Evolutionary conservation across 2,329 filamentous ascomycete species (phyloP), one percentile per base, ranked within the genome.

Genomic region (Metarhizium rileyi): DNA sequence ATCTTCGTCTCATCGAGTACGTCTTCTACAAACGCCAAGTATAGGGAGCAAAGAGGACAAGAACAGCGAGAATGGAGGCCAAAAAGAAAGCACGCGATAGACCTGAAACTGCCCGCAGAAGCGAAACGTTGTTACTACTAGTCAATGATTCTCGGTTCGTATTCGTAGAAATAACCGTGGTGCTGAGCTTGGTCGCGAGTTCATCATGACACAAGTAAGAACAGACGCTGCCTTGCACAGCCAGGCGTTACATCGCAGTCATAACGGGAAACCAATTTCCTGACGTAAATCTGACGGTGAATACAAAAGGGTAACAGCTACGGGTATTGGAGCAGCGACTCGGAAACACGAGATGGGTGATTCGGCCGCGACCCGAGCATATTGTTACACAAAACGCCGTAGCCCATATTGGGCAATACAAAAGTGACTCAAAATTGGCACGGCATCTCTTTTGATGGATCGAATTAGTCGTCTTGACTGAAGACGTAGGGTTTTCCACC

Each of bases 401-500:
- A 36, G 47, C 50, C 52, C 52, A 53, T 23, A 47, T 27, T 3
- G 52, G 50, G 16, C 48, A 53, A 47, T 52, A 50, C 23, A 53
- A 50, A 22, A 53, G 47, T 2, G 52, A 50, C 14, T 53, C 52
- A 38, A 53, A 50, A 27, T 22, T 53, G 12, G 47, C 27, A 9
- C 44, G 50, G 35, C 52, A 53, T 30, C 28, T 44, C 52, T 53
- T 64, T 90, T 25, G 5, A 36, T 4, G 4, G 2, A 40, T 25
- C 20, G 5, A 42, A 14, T 42, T 25, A 42, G 38, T 42, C 14
- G 20, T 12, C 12, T n/a, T n/a, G n/a, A n/a, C n/a, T n/a, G n/a
- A n/a, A n/a, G n/a, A n/a, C n/a, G n/a, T n/a, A n/a, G n/a, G n/a
- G n/a, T n/a, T n/a, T n/a, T n/a, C n/a, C n/a, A n/a, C n/a, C n/a